A percentile compares a stretch with the other conserved stretches of the same genome.
phyloP scores from a whole-genome alignment of 2,329 filamentous ascomycete genomes.

The Coniochaeta sp. region DNA sequence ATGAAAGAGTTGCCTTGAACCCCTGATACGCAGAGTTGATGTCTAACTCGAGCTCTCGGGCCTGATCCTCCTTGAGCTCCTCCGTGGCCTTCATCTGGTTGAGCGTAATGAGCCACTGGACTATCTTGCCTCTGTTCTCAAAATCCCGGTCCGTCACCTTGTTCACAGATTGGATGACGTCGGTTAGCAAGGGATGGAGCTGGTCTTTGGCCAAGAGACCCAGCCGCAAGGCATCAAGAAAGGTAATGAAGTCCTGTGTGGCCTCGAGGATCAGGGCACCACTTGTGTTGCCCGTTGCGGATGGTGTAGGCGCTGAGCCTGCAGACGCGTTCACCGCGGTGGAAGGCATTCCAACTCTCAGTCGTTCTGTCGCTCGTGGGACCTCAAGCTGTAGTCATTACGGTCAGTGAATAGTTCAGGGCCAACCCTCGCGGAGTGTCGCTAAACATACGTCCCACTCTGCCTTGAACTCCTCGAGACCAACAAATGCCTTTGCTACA shows the following conservation, averaged over 20 bases:
- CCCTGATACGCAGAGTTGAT: constrained; percentile 92
- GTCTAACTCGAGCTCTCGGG: constrained; percentile 82
- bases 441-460: constrained; percentile 72
- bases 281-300: constrained; percentile 38
- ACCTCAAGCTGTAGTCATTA: constrained; percentile 79
- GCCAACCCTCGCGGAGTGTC: not conserved
- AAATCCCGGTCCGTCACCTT: constrained; percentile 95
- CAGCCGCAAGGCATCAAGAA: constrained; percentile 88
- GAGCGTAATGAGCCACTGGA: constrained; percentile 94
- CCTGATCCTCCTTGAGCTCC: constrained; percentile 80
- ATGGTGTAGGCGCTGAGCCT: constrained; percentile 33
- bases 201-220: constrained; percentile 92
- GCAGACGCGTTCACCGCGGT: constrained; percentile 59
- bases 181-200: constrained; percentile 87
- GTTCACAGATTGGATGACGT: constrained; percentile 95
- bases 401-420: not conserved
- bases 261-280: constrained; percentile 75
- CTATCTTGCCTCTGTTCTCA: constrained; percentile 91
- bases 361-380: constrained; percentile 84
- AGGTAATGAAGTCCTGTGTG: constrained; percentile 97
- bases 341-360: constrained; percentile 86
- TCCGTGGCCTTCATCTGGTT: constrained; percentile 98
- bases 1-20: constrained; percentile 74
- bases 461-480: constrained; percentile 83
- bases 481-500: constrained; percentile 81